phyloP scores from a whole-genome alignment of 2,329 filamentous ascomycete genomes.

The Neonectria punicea region DNA sequence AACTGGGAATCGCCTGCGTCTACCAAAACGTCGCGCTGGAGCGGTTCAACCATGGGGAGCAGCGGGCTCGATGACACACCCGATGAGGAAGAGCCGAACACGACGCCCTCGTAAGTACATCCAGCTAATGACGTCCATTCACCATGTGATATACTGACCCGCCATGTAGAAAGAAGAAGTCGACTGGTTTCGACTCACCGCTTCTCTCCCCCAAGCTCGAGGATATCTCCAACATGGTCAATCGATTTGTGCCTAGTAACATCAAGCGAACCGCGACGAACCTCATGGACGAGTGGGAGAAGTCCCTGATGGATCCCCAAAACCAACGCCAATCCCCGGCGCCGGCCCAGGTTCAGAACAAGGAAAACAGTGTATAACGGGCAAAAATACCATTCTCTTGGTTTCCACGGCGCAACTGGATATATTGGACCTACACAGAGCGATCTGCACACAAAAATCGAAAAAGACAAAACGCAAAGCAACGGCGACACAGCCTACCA shows the following conservation, averaged over 20 bases:
- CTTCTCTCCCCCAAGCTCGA: slow-evolving; percentile 58
- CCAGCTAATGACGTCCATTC: slow-evolving; percentile 10
- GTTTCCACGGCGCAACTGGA: slow-evolving; percentile 30
- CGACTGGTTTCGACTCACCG: slow-evolving; percentile 44
- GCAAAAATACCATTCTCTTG: slow-evolving; percentile 8
- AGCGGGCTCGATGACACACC: slow-evolving; percentile 57
- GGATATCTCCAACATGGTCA: slow-evolving; percentile 73
- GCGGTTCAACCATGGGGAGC: slow-evolving; percentile 66
- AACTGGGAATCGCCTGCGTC: slow-evolving; percentile 70
- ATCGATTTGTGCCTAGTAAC: slow-evolving; percentile 77
- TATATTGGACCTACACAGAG: slow-evolving; percentile 36
- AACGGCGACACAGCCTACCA: slow-evolving; percentile 37
- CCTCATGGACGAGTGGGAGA: slow-evolving; percentile 93
- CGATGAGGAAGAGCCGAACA: slow-evolving; percentile 59
- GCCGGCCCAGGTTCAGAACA: slow-evolving; percentile 37
- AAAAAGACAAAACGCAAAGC: slow-evolving; percentile 26
- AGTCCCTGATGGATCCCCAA: slow-evolving; percentile 53
- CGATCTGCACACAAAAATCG: slow-evolving; percentile 28
- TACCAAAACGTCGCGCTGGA: slow-evolving; percentile 69
- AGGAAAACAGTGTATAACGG: slow-evolving; percentile 47
- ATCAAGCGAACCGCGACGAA: slow-evolving; percentile 85
- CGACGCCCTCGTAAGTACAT: slow-evolving; percentile 60
- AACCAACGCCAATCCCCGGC: slow-evolving; percentile 32
- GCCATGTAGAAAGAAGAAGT: slow-evolving; percentile 47
- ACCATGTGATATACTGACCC: slow-evolving; percentile 20